Conservation (phyloP, 495 filamentous ascomycete species). For the Cryomyces minteri region DNA sequence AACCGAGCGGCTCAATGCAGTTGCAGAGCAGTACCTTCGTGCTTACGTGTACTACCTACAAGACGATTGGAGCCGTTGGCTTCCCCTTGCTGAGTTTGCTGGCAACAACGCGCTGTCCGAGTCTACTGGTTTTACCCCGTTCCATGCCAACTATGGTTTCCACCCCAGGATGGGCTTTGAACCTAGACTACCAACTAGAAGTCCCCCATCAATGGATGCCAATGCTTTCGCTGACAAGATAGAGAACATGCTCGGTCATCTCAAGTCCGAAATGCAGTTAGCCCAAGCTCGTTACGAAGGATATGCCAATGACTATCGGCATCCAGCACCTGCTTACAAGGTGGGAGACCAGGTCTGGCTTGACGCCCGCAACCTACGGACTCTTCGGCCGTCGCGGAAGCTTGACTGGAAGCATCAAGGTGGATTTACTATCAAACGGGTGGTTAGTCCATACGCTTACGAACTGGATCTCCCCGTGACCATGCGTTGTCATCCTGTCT, state of each 20-base stretch:
- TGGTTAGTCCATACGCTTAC: not conserved
- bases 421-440: not conserved
- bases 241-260: not conserved
- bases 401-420: not conserved
- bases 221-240: not conserved
- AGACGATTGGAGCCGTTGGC: slow-evolving; percentile 1
- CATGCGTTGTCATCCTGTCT: not conserved
- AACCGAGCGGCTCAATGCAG: not conserved
- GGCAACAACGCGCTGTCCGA: not conserved
- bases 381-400: not conserved
- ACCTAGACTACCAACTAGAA: not conserved
- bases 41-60: not conserved
- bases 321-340: not conserved
- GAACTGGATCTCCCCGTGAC: not conserved
- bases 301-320: not conserved
- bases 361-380: not conserved
- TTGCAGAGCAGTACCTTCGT: slow-evolving; percentile 1
- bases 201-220: not conserved
- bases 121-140: not conserved
- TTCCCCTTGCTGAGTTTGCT: not conserved
- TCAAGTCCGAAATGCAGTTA: not conserved
- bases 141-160: not conserved
- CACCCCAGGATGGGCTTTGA: not conserved
- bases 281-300: not conserved
- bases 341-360: not conserved